Base-by-base conservation (phyloP, 495 filamentous ascomycete genomes). In the Penicillium diatomitis region DNA sequence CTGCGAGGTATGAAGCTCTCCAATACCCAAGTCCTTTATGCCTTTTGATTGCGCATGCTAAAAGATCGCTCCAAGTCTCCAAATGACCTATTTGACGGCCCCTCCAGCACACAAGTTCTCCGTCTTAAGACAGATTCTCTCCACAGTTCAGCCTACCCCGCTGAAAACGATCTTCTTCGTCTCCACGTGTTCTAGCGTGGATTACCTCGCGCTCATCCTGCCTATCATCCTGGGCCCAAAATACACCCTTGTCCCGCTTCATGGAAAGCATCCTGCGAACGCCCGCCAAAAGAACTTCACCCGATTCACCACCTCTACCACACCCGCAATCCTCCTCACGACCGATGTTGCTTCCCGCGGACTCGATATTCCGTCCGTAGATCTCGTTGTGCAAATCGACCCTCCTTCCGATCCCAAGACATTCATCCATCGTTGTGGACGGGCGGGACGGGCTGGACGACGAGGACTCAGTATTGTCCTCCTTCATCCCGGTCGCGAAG, bases 391-490 rank as follows among this genome's bases (percentile, higher is more conserved):
- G 3, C 91, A 97, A 62, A 74, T 96, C 43, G 92, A 98, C 58
- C 85, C 90, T 0, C 92, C 92, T 1, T 84, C 81, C 31, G 91
- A 96, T 61, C 88, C 92, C 0, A 96, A 96, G 65, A 87, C 84
- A 35, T 97, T 96, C 65, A 83, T 98, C 46, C 92, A 98, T 68
- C 83, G 92, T 48, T 94, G 88, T 57, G 92, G 92, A 3, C 88
- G 92, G 47, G 89, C 94, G 2, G 92, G 90, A 0, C 80, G 92
- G 37, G 92, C 92, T 4, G 92, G 92, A 0, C 84, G 92, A 11
- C 76, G 78, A 44, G 92, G 92, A 1, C 73, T 95, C 9, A 90
- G 89, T 44, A 77, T 97, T 6, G 79, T 94, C 0, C 78, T 97
- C 53, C 75, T 98, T 10, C 85, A 86, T 11, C 85, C 85, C 1